These are phyloP conservation scores for Penicillium odoratum DNA, from an alignment of 495 filamentous ascomycete genomes.

Conservation along the genomic window DNA sequence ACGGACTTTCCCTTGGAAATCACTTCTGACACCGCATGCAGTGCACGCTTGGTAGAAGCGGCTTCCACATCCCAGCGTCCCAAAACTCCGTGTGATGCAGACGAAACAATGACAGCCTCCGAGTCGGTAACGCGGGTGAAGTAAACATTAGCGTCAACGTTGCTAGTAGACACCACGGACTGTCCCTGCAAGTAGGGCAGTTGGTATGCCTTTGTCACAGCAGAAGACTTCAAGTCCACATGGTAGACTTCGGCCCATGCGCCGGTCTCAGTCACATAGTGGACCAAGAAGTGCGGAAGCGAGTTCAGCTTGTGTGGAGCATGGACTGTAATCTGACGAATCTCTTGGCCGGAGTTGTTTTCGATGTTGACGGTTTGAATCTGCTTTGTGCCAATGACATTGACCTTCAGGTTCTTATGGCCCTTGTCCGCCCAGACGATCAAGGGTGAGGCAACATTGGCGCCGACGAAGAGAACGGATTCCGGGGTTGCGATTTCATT, in stretches of 20 bases:
- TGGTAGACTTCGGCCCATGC: constrained; percentile 88
- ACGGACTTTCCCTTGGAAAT: constrained; percentile 63
- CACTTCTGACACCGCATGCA: constrained; percentile 81
- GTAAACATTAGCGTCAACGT: constrained; percentile 76
- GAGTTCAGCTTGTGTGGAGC: constrained; percentile 69
- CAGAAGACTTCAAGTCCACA: constrained; percentile 65
- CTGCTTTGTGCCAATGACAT: constrained; percentile 75
- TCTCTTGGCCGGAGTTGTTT: constrained; percentile 54
- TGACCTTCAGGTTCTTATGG: constrained; percentile 69
- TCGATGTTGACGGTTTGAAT: constrained; percentile 51
- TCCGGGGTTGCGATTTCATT: constrained; percentile 65
- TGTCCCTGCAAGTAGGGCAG: constrained; percentile 66
- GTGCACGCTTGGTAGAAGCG: constrained; percentile 36
- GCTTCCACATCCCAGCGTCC: constrained; percentile 65
- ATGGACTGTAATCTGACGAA: constrained; percentile 69
- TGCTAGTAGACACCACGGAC: constrained; percentile 78
- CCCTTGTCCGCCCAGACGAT: constrained; percentile 78
- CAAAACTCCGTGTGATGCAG: constrained; percentile 71
- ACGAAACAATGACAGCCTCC: constrained; percentile 72
- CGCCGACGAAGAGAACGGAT: constrained; percentile 76
- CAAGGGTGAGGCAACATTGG: constrained; percentile 78
- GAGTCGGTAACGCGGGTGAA: constrained; percentile 77
- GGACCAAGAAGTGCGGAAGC: constrained; percentile 78
- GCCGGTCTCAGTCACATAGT: constrained; percentile 67
- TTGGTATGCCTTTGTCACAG: constrained; percentile 69